A percentile compares a stretch with the other conserved stretches of the same genome.
Conservation (phyloP, 345 rosid species). For the Hirschfeldia incana region DNA sequence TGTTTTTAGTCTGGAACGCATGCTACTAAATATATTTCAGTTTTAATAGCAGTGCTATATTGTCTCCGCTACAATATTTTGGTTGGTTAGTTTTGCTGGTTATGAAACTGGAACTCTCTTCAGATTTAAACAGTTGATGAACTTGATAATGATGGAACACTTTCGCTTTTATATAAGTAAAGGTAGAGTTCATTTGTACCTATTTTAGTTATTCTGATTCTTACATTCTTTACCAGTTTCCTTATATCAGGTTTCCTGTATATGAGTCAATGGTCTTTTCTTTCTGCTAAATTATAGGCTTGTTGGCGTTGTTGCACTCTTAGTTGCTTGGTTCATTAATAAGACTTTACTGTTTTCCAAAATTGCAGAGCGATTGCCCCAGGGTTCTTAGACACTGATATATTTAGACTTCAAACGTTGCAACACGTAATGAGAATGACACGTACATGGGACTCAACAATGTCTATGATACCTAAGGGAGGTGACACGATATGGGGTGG, state of each 20-base stretch:
- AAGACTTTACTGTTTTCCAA: neutral
- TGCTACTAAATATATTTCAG: neutral
- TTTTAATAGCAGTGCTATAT: neutral
- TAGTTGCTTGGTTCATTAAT: slow-evolving; percentile 1
- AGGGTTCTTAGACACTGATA: slow-evolving; percentile 74
- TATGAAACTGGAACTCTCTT: slow-evolving; percentile 4
- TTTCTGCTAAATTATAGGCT: neutral
- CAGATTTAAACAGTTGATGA: neutral
- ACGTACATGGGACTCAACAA: slow-evolving; percentile 93
- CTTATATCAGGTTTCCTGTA: neutral
- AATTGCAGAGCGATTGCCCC: slow-evolving; percentile 91
- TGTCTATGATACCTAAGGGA: slow-evolving; percentile 95
- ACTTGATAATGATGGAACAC: neutral
- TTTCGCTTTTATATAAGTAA: too few species aligned
- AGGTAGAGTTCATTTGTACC: neutral
- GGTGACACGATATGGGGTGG: slow-evolving; percentile 97
- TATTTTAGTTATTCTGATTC: slow-evolving; percentile 2
- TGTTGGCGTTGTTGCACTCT: neutral
- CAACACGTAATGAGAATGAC: slow-evolving; percentile 83
- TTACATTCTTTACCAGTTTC: neutral
- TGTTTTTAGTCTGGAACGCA: slow-evolving; percentile 1
- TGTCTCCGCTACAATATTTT: neutral
- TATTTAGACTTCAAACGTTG: slow-evolving; percentile 81
- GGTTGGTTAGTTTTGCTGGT: neutral
- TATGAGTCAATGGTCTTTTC: neutral